Conservation (phyloP, 1,139 yeast genomes). For the Pichia sp. region DNA sequence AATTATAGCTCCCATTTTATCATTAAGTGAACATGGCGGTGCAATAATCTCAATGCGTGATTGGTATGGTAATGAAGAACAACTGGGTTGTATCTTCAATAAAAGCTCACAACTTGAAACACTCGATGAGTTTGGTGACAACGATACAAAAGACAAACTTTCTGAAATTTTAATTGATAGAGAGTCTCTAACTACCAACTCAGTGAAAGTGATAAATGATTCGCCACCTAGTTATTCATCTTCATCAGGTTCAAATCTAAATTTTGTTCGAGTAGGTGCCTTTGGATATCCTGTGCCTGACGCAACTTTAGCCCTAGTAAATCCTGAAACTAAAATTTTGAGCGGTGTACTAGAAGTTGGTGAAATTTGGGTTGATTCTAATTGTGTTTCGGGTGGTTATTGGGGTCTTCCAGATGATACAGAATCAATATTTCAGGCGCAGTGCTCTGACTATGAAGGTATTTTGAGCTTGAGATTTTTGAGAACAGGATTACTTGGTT, state of each 20-base stretch:
- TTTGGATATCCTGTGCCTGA: constrained; percentile 94
- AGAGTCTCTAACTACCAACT: constrained; percentile 70
- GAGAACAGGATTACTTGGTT: constrained; percentile 87
- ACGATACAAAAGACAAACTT: constrained; percentile 30
- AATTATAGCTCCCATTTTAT: constrained; percentile 83
- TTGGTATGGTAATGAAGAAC: constrained; percentile 71
- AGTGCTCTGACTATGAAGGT: constrained; percentile 65
- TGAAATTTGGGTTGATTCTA: constrained; percentile 94
- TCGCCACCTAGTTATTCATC: constrained; percentile 40
- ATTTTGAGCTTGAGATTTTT: constrained; percentile 68
- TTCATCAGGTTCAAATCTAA: constrained; percentile 34
- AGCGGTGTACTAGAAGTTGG: constrained; percentile 79
- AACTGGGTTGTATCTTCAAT: constrained; percentile 40
- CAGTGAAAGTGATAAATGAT: constrained; percentile 61
- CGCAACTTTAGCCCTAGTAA: constrained; percentile 86
- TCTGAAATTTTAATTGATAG: constrained; percentile 76
- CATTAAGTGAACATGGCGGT: constrained; percentile 92
- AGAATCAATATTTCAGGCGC: constrained; percentile 72
- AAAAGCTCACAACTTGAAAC: constrained; percentile 28
- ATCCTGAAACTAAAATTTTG: constrained; percentile 75
- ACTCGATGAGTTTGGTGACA: constrained; percentile 17
- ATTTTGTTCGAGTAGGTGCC: constrained; percentile 69
- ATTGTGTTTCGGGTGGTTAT: constrained; percentile 81
- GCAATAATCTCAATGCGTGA: constrained; percentile 89
- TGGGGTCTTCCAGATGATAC: constrained; percentile 71